phyloP scores from a whole-genome alignment of 148 eudicot species.

The Dysphania ambrosioides region DNA sequence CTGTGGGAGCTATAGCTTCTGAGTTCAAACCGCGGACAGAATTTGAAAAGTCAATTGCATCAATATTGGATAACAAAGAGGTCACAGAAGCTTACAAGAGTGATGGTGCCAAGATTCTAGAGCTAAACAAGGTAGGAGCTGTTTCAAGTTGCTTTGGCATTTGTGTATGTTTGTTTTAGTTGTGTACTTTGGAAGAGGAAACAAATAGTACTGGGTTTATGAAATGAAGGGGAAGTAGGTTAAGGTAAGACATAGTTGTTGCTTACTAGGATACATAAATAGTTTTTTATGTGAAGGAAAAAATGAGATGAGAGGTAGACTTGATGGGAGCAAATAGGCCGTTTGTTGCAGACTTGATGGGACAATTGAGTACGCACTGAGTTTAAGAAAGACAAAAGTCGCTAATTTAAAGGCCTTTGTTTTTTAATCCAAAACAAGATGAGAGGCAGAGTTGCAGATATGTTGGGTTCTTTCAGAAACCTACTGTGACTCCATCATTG shows the following conservation, averaged over 20 bases:
- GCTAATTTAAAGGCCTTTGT: no score
- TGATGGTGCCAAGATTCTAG: constrained; percentile 90
- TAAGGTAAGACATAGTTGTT: not conserved
- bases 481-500: no score
- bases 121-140: constrained; percentile 74
- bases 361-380: no score
- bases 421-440: no score
- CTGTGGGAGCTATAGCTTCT: constrained; percentile 90
- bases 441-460: no score
- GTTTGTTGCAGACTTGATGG: no score
- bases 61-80: constrained; percentile 54
- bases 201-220: not conserved
- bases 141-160: not conserved
- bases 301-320: no score
- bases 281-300: not conserved
- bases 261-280: not conserved
- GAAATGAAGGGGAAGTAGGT: not conserved
- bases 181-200: not conserved
- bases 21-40: constrained; percentile 85
- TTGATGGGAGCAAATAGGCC: no score
- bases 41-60: constrained; percentile 76
- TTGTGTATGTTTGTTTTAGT: not conserved
- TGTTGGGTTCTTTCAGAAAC: no score
- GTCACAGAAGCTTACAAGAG: constrained; percentile 71
- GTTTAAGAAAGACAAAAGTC: no score